Conservation (phyloP, 202 grass and related monocot species). For the Carex arenaria region DNA sequence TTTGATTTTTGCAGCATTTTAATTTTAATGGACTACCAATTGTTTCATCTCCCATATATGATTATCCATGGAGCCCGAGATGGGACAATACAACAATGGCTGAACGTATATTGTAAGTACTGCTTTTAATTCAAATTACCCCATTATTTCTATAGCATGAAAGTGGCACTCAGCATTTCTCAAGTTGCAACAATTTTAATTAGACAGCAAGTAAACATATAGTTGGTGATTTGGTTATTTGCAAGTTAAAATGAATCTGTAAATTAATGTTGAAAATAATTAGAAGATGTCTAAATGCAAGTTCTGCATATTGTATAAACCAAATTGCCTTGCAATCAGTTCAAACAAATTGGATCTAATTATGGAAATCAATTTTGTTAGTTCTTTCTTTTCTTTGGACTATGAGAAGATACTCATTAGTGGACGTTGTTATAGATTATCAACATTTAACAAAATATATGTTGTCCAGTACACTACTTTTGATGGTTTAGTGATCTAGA, state of each 20-base stretch:
- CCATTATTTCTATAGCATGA: neutral
- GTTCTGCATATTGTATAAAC: neutral
- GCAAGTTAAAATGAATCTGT: neutral
- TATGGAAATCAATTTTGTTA: neutral
- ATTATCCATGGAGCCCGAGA: slow-evolving; percentile 98
- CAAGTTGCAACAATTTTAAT: neutral
- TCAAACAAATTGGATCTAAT: neutral
- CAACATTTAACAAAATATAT: neutral
- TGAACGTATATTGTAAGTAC: slow-evolving; percentile 82
- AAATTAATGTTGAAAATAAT: neutral
- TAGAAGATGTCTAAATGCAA: neutral
- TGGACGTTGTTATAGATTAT: neutral
- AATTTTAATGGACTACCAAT: slow-evolving; percentile 58
- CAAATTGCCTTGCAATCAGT: neutral
- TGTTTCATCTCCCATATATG: slow-evolving; percentile 54
- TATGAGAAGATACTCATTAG: neutral
- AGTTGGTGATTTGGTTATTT: neutral
- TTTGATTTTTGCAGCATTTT: slow-evolving; percentile 53
- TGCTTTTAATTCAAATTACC: neutral
- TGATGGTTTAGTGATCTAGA: neutral
- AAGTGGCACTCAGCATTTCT: neutral
- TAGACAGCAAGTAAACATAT: neutral
- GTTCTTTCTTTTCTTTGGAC: neutral
- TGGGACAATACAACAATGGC: slow-evolving; percentile 65
- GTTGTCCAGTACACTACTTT: neutral